Base-by-base conservation (phyloP, 2,329 filamentous ascomycete genomes). In the Microsporum audouinii region DNA sequence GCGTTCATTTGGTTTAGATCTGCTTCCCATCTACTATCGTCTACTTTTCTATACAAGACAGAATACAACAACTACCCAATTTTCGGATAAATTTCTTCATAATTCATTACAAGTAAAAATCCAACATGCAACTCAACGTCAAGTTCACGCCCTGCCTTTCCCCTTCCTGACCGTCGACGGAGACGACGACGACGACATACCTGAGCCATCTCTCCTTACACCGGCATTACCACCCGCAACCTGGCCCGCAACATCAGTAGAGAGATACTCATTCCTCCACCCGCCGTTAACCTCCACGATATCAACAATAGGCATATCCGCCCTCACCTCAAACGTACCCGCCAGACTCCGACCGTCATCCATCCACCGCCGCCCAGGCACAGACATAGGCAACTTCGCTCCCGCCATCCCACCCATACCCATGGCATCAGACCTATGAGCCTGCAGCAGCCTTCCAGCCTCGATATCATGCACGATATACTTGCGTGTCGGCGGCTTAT, bases 211-310 rank as follows among this genome's bases (percentile, higher is more conserved):
- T 1, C 43, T 12, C 43, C 17, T 23, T 27, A 5, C 45, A 51
- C 45, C 45, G 17, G 3, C 41, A 45, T 14, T 7, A 31, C 5
- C 45, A 8, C 31, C 12, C 31, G 43, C 17, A 12, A 47, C 17
- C 17, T 47, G 17, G 5, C 43, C 43, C 5, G n/a, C 17, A 23
- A 47, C 43, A 14, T 29, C 31, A 17, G 8, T 6, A 17, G 49
- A 27, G 12, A 55, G 10, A n/a, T 36, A 34, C 31, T 55, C 49
- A 34, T 59, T 49, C 31, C 31, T 31, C 64, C 64, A 66, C 1
- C 63, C 63, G 1, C 59, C 63, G 45, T 66, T 63, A 31, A 63
- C 58, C 45, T 66, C 64, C 47, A 66, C 59, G 29, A 66, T 57
- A 38, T 66, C 63, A 29, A 66, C 60, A 51, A 66, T 58, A 41